phyloP scores from a whole-genome alignment of 768 basidiomycete genomes.

The Chalciporus pseudorubinellus region DNA sequence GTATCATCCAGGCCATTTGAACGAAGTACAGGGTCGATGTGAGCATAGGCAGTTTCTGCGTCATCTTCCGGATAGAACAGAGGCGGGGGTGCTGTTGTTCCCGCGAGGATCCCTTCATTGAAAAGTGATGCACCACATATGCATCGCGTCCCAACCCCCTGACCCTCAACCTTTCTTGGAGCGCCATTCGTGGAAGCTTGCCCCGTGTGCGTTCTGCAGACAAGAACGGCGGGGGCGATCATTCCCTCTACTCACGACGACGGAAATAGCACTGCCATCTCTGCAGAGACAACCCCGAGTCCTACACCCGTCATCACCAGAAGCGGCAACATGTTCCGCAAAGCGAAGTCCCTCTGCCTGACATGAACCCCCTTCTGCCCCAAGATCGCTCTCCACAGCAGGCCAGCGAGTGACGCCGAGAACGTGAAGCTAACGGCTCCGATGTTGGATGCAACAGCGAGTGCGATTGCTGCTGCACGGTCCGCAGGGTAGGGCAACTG shows the following conservation, averaged over 20 bases:
- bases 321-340: slow-evolving; percentile 69
- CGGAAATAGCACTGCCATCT: slow-evolving; percentile 59
- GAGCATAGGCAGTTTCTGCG: slow-evolving; percentile 38
- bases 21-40: slow-evolving; percentile 60
- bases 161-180: too few species aligned
- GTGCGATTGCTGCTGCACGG: slow-evolving; percentile 62
- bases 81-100: slow-evolving; percentile 39
- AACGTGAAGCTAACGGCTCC: slow-evolving; percentile 91
- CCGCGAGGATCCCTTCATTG: slow-evolving; percentile 65
- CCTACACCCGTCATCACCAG: slow-evolving; percentile 64
- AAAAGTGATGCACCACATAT: slow-evolving; percentile 37
- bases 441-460: slow-evolving; percentile 86
- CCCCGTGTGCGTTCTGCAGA: too few species aligned
- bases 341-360: slow-evolving; percentile 60
- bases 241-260: background rate
- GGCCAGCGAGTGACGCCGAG: slow-evolving; percentile 82
- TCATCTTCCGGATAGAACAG: slow-evolving; percentile 47
- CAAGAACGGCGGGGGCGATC: background rate
- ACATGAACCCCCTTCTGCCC: slow-evolving; percentile 68
- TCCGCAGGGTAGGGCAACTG: slow-evolving; percentile 30
- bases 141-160: too few species aligned
- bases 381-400: slow-evolving; percentile 80
- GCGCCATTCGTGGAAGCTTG: too few species aligned
- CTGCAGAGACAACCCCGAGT: slow-evolving; percentile 68
- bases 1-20: slow-evolving; percentile 15